Evolutionary conservation across 495 filamentous ascomycete genomes (phyloP), one percentile per base, ranked within the genome.

Genomic region (Lophium mytilinum): DNA sequence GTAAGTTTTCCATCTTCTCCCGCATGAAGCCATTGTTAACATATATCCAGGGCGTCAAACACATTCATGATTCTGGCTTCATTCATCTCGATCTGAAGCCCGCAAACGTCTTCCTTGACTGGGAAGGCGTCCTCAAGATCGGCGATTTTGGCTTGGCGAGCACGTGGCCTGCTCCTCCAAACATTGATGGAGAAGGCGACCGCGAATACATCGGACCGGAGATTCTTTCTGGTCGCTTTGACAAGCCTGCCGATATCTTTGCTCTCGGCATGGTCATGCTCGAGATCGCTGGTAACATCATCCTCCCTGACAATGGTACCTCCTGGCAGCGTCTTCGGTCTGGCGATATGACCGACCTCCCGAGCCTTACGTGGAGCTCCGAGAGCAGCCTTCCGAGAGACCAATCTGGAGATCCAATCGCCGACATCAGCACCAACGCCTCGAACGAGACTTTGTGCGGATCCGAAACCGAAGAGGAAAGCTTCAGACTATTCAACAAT

Each of bases 61-160:
- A 90, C 37, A 90, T 98, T 53, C 93, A 98, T 68, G 80, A 87
- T 55, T 82, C 80, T 40, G 89, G 87, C 3, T 92, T 89, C 66
- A 90, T 96, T 52, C 93, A 98, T 68, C 81, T 97, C 15, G 93
- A 98, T 66, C 71, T 98, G 30, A 98, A 98, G 69, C 93, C 93
- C 11, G 92, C 92, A 34, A 98, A 98, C 61, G 79, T 97, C 56
- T 75, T 98, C 61, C 87, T 98, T 54, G 86, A 87, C 9, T 91
- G 87, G 68, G 90, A 96, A 69, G 94, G 93, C 24, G 82, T 85
- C 18, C 73, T 98, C 40, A 98, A 97, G 71, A 94, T 98, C 64
- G 92, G 83, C 43, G 93, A 98, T 72, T 98, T 98, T 69, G 93
- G 93, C 40, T 83, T 97, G 79, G 90, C 93, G 41, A 81, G 83